Evolutionary conservation across 768 basidiomycete genomes (phyloP).

Genomic region (Tricholoma matsutake): DNA sequence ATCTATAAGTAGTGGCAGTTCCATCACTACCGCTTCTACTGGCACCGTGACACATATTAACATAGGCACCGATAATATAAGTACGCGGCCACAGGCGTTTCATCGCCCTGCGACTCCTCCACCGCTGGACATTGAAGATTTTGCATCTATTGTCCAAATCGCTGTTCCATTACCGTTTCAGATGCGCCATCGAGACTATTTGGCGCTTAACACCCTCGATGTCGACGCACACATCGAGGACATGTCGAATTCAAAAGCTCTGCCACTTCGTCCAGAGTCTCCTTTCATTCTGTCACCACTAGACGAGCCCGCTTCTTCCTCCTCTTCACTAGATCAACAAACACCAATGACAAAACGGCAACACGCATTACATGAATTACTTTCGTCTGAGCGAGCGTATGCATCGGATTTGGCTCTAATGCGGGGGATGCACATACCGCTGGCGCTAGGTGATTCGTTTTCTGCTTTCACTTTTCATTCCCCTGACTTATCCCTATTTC

Average conservation of each 20-base stretch:
- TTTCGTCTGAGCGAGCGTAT: slow-evolving; percentile 79
- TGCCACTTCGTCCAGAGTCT: slow-evolving; percentile 26
- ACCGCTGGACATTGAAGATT: slow-evolving; percentile 23
- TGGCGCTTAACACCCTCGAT: slow-evolving; percentile 21
- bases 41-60: too few relatives aligned
- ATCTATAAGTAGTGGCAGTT: slow-evolving; percentile 20
- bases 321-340: slow-evolving; percentile 21
- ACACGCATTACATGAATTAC: slow-evolving; percentile 74
- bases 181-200: slow-evolving; percentile 27
- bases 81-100: slow-evolving; percentile 8
- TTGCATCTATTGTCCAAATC: slow-evolving; percentile 23
- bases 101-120: slow-evolving; percentile 21
- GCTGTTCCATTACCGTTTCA: slow-evolving; percentile 17
- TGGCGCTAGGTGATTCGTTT: slow-evolving; percentile 59
- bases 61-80: not conserved
- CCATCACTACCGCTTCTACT: slow-evolving; percentile 3
- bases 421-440: slow-evolving; percentile 72
- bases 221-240: slow-evolving; percentile 18
- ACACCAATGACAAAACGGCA: slow-evolving; percentile 63
- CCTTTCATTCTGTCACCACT: slow-evolving; percentile 24
- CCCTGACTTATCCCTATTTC: slow-evolving; percentile 9
- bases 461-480: not conserved
- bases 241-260: slow-evolving; percentile 17
- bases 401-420: slow-evolving; percentile 81
- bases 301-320: slow-evolving; percentile 20